phyloP scores from a whole-genome alignment of 257 asterid species.

The Solanum boliviense region DNA sequence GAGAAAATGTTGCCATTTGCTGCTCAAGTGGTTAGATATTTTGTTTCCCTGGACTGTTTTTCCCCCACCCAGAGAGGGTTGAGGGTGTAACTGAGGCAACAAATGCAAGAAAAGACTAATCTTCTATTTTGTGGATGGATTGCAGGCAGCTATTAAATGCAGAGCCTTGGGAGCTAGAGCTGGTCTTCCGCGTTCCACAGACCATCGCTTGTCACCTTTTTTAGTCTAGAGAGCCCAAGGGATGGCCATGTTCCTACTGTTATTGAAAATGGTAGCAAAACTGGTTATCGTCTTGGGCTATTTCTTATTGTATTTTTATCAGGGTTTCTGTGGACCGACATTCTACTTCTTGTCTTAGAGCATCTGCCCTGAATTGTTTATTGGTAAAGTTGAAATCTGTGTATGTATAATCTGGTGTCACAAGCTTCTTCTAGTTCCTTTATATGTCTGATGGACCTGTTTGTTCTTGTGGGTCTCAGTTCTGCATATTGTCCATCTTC shows the following conservation, averaged over 20 bases:
- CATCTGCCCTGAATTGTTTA: constrained; percentile 7
- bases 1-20: constrained; percentile 90
- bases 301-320: constrained; percentile 25
- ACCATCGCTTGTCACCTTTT: constrained; percentile 66
- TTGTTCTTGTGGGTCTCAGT: neutral
- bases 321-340: constrained; percentile 57
- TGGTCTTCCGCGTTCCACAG: constrained; percentile 59
- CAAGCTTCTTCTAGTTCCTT: neutral
- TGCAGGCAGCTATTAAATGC: constrained; percentile 82
- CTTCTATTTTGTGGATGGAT: neutral
- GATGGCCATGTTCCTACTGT: constrained; percentile 12
- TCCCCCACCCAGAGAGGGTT: neutral
- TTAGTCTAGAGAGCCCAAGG: constrained; percentile 46
- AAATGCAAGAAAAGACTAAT: neutral
- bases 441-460: neutral
- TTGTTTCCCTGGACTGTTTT: neutral
- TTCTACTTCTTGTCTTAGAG: constrained; percentile 34
- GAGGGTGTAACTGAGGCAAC: neutral
- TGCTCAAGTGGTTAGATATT: constrained; percentile 82
- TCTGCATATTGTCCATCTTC: neutral
- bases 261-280: constrained; percentile 1
- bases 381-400: neutral
- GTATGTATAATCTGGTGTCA: neutral
- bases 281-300: constrained; percentile 38
- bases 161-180: constrained; percentile 87